These are phyloP conservation scores for Phoma sp. DNA, from an alignment of 2,329 filamentous ascomycete species.

Conservation along the genomic window DNA sequence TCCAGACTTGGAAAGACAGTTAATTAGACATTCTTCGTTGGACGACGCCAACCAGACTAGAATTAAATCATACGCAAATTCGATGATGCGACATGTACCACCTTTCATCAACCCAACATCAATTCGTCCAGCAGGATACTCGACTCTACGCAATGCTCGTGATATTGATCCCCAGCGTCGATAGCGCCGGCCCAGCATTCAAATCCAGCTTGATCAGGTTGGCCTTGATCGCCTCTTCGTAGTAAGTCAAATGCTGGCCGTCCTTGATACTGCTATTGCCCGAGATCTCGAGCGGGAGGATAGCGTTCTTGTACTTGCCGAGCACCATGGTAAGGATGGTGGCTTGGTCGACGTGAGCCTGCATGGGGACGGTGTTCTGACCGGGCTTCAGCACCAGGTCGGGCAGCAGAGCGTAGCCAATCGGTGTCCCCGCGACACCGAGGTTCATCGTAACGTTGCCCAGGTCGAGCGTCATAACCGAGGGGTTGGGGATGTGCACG, in stretches of 20 bases:
- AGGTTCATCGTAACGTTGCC: constrained; percentile 69
- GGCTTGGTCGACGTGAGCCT: constrained; percentile 59
- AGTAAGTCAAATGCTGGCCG: constrained; percentile 61
- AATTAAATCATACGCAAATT: neutral
- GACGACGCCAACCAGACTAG: neutral
- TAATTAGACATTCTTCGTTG: neutral
- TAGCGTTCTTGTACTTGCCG: constrained; percentile 59
- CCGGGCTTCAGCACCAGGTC: constrained; percentile 66
- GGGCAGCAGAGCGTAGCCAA: constrained; percentile 65
- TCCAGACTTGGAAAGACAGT: neutral
- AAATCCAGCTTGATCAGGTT: constrained; percentile 61
- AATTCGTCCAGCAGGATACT: neutral
- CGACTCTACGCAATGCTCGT: constrained; percentile 12
- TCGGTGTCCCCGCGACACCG: constrained; percentile 56
- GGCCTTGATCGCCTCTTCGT: constrained; percentile 59
- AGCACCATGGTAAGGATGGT: constrained; percentile 55
- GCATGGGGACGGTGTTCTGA: constrained; percentile 61
- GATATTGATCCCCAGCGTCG: constrained; percentile 34
- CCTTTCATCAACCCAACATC: neutral
- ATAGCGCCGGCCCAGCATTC: constrained; percentile 46
- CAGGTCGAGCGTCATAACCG: constrained; percentile 68
- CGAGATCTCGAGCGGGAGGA: constrained; percentile 62
- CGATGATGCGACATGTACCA: neutral
- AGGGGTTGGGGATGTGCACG: constrained; percentile 68
- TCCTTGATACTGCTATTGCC: constrained; percentile 62